A percentile compares a stretch with the other conserved stretches of the same genome.
These are phyloP conservation scores for Kluyveromyces siamensis DNA, from an alignment of 805 yeast species.

Conservation along the genomic window DNA sequence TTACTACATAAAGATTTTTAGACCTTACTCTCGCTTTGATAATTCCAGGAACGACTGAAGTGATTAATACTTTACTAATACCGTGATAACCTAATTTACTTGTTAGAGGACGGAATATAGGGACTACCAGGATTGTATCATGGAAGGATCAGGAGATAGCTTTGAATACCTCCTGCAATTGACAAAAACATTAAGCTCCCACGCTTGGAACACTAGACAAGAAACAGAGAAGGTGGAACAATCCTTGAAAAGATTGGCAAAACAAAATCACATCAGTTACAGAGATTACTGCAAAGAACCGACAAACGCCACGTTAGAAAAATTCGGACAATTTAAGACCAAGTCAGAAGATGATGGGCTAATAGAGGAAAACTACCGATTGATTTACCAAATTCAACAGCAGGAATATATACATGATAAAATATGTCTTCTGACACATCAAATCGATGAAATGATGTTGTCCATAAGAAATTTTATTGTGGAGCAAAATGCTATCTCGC, in stretches of 20 bases:
- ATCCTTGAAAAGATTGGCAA: constrained; percentile 19
- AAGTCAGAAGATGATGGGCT: constrained; percentile 12
- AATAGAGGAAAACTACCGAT: constrained; percentile 18
- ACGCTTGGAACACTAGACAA: constrained; percentile 19
- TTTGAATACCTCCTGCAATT: constrained; percentile 23
- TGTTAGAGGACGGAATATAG: too few species aligned
- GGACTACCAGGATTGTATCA: not conserved
- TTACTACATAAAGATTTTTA: too few species aligned
- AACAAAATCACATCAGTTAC: constrained; percentile 21
- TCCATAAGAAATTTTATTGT: constrained; percentile 23
- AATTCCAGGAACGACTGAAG: not conserved
- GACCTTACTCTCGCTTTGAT: not conserved
- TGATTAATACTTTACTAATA: not conserved
- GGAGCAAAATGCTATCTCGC: constrained; percentile 20
- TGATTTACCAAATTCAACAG: constrained; percentile 23
- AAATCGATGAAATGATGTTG: constrained; percentile 20
- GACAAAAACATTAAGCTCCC: constrained; percentile 15
- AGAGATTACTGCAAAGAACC: constrained; percentile 13
- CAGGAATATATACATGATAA: constrained; percentile 22
- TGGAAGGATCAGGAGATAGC: constrained; percentile 16
- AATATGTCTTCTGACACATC: constrained; percentile 17
- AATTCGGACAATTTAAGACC: constrained; percentile 7
- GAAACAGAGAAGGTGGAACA: constrained; percentile 22
- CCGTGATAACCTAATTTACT: too few species aligned
- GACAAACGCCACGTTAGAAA: constrained; percentile 8